These are phyloP conservation scores for Hypoxylon cercidicola DNA, from an alignment of 495 filamentous ascomycete species.

Conservation along the genomic window DNA sequence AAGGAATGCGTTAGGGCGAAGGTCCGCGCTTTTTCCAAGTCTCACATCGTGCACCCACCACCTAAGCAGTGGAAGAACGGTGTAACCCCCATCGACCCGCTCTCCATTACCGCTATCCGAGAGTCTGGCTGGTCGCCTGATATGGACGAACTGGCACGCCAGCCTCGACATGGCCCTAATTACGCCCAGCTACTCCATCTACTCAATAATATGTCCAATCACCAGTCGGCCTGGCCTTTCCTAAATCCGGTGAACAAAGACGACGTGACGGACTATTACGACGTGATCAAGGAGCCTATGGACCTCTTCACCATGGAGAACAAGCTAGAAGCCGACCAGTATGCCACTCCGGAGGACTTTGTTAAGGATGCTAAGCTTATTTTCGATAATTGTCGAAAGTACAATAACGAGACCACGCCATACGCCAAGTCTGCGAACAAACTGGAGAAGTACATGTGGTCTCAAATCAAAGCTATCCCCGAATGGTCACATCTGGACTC, in stretches of 20 bases:
- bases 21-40: conserved; percentile 89
- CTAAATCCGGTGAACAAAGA: conserved; percentile 92
- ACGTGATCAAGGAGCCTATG: conserved; percentile 98
- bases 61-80: conserved; percentile 87
- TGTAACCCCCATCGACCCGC: conserved; percentile 76
- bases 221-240: conserved; percentile 92
- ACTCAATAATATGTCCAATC: conserved; percentile 95
- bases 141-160: conserved; percentile 96
- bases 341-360: conserved; percentile 91
- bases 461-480: conserved; percentile 89
- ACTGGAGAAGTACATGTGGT: conserved; percentile 96
- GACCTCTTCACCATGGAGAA: conserved; percentile 95
- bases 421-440: conserved; percentile 97
- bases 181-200: conserved; percentile 93
- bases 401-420: conserved; percentile 94
- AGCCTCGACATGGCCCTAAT: conserved; percentile 97
- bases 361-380: conserved; percentile 89
- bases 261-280: conserved; percentile 96
- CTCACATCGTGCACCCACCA: conserved; percentile 85
- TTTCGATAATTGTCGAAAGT: conserved; percentile 93
- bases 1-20: conserved; percentile 95
- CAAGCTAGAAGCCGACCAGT: conserved; percentile 93
- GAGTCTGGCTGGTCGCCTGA: conserved; percentile 94
- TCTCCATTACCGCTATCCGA: conserved; percentile 83
- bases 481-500: conserved; percentile 85